Percentiles rank a stretch among this genome's conserved stretches.
These are phyloP conservation scores for Neopestalotiopsis rosae DNA, from an alignment of 2,329 filamentous ascomycete genomes.

Conservation along the genomic window DNA sequence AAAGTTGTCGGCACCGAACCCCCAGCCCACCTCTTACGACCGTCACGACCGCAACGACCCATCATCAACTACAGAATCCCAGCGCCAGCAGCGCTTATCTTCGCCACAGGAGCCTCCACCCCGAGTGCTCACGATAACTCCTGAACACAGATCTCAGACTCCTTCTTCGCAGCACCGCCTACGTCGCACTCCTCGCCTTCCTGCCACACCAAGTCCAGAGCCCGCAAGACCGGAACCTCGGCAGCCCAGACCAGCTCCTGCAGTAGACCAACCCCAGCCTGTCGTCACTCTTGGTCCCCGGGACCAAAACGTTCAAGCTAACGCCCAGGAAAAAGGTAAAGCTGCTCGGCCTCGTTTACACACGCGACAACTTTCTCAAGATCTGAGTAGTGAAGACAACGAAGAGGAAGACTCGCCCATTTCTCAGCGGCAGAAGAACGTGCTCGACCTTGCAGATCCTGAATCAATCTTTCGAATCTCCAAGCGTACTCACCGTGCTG, in stretches of 20 bases:
- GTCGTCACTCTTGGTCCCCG: slow-evolving; percentile 54
- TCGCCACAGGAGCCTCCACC: slow-evolving; percentile 41
- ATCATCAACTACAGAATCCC: slow-evolving; percentile 41
- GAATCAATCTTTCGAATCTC: slow-evolving; percentile 71
- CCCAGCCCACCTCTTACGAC: slow-evolving; percentile 52
- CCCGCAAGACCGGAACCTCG: slow-evolving; percentile 33
- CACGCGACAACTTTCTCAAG: slow-evolving; percentile 51
- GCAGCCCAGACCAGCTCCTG: slow-evolving; percentile 33
- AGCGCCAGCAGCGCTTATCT: slow-evolving; percentile 48
- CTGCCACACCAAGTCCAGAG: slow-evolving; percentile 48
- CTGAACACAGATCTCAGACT: slow-evolving; percentile 46
- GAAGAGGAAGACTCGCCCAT: slow-evolving; percentile 45
- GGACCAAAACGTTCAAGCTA: slow-evolving; percentile 40
- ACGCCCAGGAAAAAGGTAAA: slow-evolving; percentile 32
- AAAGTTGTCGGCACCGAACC: slow-evolving; percentile 51
- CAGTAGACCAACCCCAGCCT: slow-evolving; percentile 34
- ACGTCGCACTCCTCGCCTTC: slow-evolving; percentile 59
- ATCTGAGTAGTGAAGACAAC: slow-evolving; percentile 49
- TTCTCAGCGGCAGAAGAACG: slow-evolving; percentile 33
- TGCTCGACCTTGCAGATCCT: slow-evolving; percentile 41
- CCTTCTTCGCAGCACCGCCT: slow-evolving; percentile 54
- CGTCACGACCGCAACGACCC: slow-evolving; percentile 60
- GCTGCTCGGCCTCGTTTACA: slow-evolving; percentile 33
- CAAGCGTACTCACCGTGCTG: slow-evolving; percentile 83
- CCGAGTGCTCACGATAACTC: slow-evolving; percentile 21